Base-by-base conservation (phyloP, 768 basidiomycete genomes). In the Kwoniella botswanensis region DNA sequence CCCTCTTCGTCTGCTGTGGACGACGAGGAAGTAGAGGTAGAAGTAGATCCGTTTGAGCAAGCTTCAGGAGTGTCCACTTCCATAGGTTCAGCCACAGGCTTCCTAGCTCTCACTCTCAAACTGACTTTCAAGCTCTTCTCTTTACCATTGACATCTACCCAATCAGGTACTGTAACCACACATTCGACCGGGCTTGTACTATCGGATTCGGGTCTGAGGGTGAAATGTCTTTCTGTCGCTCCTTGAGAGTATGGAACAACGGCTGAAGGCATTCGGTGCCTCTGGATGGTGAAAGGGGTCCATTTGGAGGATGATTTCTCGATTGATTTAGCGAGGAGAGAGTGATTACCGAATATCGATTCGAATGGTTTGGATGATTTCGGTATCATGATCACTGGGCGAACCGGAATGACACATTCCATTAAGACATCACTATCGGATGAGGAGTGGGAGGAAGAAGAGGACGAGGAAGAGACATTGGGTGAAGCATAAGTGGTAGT, bases 141-240 rank as follows among this genome's bases (percentile, higher is more conserved):
- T 4, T 63, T 62, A 2, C 78, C 78, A 52, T 80, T 71, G 46
- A 79, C 50, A 58, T 83, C 82, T 18, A 81, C 80, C 72, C 80
- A 81, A 50, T 80, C 79, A 5, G 82, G 81, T 18, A 78, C 74
- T 1, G 68, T 77, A 46, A 82, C 77, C 26, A 82, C 63, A 61
- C 80, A 83, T 70, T 83, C 82, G 4, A 83, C 71, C 1, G 82
- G 82, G 60, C 73, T 73, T 9, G 65, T 71, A 6, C 63, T 67
- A 29, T 75, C 74, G 18, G 59, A 71, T 12, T 72, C 71, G 26
- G 82, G 72, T 44, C 50, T 69, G 43, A 81, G 70, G 3, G 72
- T 71, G 66, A 67, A 79, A 42, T 75, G 74, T 43, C 76, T 58
- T 29, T 74, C 71, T 18, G 56, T 43, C 15, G 29, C 41, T 18